phyloP scores from a whole-genome alignment of 1,284 basidiomycete genomes.

The Rhodotorula glutinis region DNA sequence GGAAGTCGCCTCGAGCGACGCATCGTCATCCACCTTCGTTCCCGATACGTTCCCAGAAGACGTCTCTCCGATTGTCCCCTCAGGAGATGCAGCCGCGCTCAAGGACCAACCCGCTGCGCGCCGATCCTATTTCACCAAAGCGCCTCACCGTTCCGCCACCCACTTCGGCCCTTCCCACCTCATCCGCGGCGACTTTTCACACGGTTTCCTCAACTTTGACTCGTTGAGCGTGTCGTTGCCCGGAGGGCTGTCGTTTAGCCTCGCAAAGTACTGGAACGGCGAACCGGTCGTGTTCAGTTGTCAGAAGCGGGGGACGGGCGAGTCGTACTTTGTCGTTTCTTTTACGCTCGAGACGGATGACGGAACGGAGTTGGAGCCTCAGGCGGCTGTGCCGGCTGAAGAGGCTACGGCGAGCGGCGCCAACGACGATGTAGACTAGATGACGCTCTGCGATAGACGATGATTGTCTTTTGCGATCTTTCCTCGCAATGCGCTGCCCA shows the following conservation, averaged over 20 bases:
- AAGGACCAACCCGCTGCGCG: constrained; percentile 30
- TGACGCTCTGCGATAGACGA: no score
- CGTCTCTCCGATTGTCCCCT: constrained; percentile 16
- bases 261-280: constrained; percentile 37
- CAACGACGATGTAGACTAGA: constrained; percentile 16
- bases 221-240: constrained; percentile 38
- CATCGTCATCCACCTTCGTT: constrained; percentile 12
- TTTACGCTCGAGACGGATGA: constrained; percentile 32
- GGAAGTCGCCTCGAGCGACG: constrained; percentile 1
- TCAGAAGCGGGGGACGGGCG: constrained; percentile 2
- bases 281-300: constrained; percentile 23
- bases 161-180: constrained; percentile 9
- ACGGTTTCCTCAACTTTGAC: constrained; percentile 40
- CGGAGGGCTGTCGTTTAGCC: constrained; percentile 24
- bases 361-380: neutral
- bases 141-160: constrained; percentile 15
- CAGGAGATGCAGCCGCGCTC: constrained; percentile 59
- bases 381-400: neutral
- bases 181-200: constrained; percentile 34
- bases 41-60: constrained; percentile 36
- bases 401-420: neutral
- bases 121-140: constrained; percentile 31
- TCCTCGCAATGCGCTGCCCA: no score
- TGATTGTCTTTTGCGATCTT: neutral
- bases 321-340: constrained; percentile 33